Percentiles rank a stretch among this genome's conserved stretches.
These are phyloP conservation scores for Verticillium albo-atrum DNA, from an alignment of 2,329 filamentous ascomycete genomes.

Conservation along the genomic window DNA sequence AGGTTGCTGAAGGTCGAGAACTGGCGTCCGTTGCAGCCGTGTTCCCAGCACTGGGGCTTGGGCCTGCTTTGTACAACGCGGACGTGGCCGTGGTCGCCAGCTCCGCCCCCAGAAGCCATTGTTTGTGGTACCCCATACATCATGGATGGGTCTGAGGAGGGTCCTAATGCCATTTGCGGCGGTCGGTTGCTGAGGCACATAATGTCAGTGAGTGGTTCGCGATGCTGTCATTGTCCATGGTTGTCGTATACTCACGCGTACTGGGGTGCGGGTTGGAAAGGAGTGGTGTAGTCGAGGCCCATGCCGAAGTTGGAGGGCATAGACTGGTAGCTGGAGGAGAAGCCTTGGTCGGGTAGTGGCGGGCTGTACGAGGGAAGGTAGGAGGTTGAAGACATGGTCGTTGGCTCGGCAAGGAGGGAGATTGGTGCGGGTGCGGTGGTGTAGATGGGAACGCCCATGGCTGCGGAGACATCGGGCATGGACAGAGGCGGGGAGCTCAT, in stretches of 20 bases:
- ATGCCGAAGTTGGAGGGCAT: constrained; percentile 37
- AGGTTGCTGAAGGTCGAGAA: constrained; percentile 97
- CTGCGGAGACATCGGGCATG: constrained; percentile 35
- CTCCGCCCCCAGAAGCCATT: constrained; percentile 27
- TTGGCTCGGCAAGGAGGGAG: constrained; percentile 46
- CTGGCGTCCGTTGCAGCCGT: constrained; percentile 91
- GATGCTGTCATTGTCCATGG: neutral
- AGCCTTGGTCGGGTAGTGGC: constrained; percentile 37
- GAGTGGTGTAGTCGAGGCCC: constrained; percentile 37
- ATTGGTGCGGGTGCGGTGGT: constrained; percentile 46
- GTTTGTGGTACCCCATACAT: constrained; percentile 38
- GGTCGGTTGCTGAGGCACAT: constrained; percentile 27
- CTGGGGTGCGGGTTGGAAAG: constrained; percentile 25
- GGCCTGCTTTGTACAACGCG: constrained; percentile 72
- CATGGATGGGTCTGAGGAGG: constrained; percentile 33
- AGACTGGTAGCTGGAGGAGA: constrained; percentile 23
- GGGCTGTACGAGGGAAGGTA: constrained; percentile 49
- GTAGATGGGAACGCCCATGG: constrained; percentile 44
- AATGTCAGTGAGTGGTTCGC: constrained; percentile 1
- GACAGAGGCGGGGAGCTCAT: constrained; percentile 35
- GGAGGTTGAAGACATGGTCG: constrained; percentile 33
- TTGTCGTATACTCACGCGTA: constrained; percentile 31
- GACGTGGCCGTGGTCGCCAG: constrained; percentile 39
- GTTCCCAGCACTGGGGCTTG: constrained; percentile 97
- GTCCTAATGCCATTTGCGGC: constrained; percentile 28